A percentile compares a stretch with the other conserved stretches of the same genome.
phyloP scores from a whole-genome alignment of 1,139 yeast species.

The Waltiozyma sp. region DNA sequence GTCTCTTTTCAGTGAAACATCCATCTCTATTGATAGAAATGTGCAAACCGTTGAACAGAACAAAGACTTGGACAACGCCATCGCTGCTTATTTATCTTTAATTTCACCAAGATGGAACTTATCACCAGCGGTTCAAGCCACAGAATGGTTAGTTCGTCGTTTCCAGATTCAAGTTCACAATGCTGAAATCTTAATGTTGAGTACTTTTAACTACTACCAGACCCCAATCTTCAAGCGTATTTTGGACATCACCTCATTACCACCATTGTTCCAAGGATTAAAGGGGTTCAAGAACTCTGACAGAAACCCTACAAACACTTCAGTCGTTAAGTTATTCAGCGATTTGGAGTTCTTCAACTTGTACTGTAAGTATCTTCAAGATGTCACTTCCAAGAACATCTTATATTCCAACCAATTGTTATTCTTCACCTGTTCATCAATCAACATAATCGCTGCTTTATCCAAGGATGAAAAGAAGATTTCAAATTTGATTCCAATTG shows the following conservation, averaged over 20 bases:
- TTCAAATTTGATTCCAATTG: conserved; percentile 34
- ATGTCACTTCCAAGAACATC: conserved; percentile 41
- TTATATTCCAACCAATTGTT: conserved; percentile 65
- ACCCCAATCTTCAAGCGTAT: conserved; percentile 65
- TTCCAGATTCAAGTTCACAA: conserved; percentile 79
- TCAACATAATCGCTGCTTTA: conserved; percentile 43
- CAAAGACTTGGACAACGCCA: conserved; percentile 60
- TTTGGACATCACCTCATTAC: conserved; percentile 60
- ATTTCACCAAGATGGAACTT: conserved; percentile 57
- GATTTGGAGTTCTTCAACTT: conserved; percentile 60
- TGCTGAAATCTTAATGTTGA: conserved; percentile 57
- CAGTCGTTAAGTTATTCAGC: conserved; percentile 64
- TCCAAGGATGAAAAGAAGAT: conserved; percentile 29
- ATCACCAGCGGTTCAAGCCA: conserved; percentile 67
- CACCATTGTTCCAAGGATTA: conserved; percentile 68
- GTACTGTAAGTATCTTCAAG: conserved; percentile 48
- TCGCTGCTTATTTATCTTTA: conserved; percentile 62
- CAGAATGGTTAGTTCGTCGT: conserved; percentile 93
- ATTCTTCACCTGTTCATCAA: conserved; percentile 71
- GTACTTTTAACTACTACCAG: conserved; percentile 69
- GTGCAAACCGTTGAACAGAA: conserved; percentile 71
- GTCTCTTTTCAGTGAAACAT: conserved; percentile 72
- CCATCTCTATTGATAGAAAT: conserved; percentile 68
- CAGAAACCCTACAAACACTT: conserved; percentile 53
- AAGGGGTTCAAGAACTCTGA: conserved; percentile 54